phyloP scores from a whole-genome alignment of 2,329 filamentous ascomycete genomes.

The Talaromyces sp. region DNA sequence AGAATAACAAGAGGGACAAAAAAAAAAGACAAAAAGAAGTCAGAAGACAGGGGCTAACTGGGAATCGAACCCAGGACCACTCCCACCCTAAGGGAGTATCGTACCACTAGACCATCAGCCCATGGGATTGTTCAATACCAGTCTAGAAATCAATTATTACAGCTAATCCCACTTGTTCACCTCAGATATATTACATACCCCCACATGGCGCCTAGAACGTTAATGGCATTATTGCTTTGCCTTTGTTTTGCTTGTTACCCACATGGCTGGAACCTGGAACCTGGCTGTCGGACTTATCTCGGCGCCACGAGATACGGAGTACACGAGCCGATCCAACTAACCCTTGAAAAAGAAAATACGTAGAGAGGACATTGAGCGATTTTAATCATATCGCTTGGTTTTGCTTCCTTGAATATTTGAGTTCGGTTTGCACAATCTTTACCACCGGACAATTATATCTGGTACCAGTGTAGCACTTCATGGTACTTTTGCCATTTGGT shows the following conservation, averaged over 20 bases:
- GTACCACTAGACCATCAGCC: conserved; percentile 10
- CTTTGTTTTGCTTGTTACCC: neutral
- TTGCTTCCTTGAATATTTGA: neutral
- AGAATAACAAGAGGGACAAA: too few species aligned
- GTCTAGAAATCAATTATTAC: neutral
- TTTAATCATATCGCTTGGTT: neutral
- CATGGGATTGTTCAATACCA: neutral
- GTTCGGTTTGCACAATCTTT: neutral
- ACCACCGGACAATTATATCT: neutral
- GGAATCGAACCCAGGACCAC: conserved; percentile 10
- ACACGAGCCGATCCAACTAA: neutral
- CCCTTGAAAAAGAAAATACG: neutral
- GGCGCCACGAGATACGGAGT: neutral
- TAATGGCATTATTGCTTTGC: neutral
- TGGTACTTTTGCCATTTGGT: neutral
- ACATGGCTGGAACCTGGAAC: neutral
- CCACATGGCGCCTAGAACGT: conserved; percentile 6
- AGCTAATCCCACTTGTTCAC: accelerated
- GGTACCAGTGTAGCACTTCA: too few species aligned
- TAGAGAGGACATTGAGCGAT: neutral
- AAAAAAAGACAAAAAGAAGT: too few species aligned
- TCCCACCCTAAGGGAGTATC: conserved; percentile 10
- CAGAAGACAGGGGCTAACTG: conserved; percentile 9
- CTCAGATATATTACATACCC: neutral
- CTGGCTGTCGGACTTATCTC: neutral